Percentiles rank a stretch among this genome's conserved stretches.
phyloP scores from a whole-genome alignment of 2,329 filamentous ascomycete genomes.

The Exophiala bonariae region DNA sequence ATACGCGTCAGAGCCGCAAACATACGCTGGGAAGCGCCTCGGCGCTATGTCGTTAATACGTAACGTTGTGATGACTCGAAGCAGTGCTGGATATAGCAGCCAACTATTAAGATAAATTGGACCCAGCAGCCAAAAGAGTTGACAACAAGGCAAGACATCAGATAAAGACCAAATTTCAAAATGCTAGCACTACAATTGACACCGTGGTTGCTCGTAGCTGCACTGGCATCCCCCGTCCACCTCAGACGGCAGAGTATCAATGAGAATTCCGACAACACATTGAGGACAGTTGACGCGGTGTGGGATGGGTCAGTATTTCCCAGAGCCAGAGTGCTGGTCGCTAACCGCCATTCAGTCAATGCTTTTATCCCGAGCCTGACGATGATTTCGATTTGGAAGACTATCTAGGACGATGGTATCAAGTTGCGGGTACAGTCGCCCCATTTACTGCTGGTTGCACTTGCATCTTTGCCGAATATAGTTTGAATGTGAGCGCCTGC shows the following conservation, averaged over 20 bases:
- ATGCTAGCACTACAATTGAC: no score
- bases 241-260: background rate
- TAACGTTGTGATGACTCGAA: no score
- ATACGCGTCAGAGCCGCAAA: no score
- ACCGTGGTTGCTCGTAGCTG: background rate
- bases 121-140: no score
- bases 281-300: background rate
- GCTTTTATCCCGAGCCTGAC: background rate
- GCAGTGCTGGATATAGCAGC: no score
- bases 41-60: no score
- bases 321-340: background rate
- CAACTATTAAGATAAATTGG: no score
- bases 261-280: background rate
- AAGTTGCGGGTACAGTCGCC: constrained; percentile 2
- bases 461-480: constrained; percentile 3
- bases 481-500: background rate
- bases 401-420: constrained; percentile 6
- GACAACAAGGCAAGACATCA: no score
- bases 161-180: no score
- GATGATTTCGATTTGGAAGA: background rate
- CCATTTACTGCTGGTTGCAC: constrained; percentile 2
- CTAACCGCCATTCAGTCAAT: background rate
- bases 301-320: background rate
- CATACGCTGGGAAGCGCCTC: no score
- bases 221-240: background rate